Conservation (phyloP, 768 basidiomycete genomes). For the Hydnomerulius pinastri region DNA sequence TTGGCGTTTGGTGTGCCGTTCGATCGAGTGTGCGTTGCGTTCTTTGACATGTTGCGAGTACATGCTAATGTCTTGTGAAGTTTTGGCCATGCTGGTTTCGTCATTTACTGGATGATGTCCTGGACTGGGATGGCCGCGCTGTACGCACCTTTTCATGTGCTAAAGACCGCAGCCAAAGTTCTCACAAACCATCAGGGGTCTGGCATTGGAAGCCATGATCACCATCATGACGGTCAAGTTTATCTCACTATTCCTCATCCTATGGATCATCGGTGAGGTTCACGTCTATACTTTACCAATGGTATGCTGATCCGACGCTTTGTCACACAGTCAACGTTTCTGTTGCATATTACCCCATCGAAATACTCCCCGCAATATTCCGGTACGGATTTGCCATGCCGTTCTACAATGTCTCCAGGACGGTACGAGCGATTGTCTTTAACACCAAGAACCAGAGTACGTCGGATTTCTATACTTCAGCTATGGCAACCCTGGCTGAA, state of each 20-base stretch:
- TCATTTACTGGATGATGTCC: conserved; percentile 70
- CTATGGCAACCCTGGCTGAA: not conserved
- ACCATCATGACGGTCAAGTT: conserved; percentile 54
- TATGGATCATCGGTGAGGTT: conserved; percentile 61
- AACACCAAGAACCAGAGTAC: conserved; percentile 59
- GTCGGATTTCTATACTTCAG: conserved; percentile 20
- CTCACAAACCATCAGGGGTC: conserved; percentile 44
- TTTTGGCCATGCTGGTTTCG: conserved; percentile 53
- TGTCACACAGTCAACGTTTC: conserved; percentile 57
- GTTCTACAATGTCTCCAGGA: conserved; percentile 69
- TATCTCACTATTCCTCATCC: conserved; percentile 60
- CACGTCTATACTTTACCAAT: not conserved
- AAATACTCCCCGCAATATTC: conserved; percentile 56
- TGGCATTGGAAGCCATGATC: conserved; percentile 61
- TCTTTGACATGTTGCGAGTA: not conserved
- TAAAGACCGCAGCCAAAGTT: not conserved
- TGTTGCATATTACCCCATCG: conserved; percentile 57
- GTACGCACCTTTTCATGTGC: conserved; percentile 33
- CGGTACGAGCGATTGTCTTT: conserved; percentile 65
- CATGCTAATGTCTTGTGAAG: conserved; percentile 20
- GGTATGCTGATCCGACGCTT: not conserved
- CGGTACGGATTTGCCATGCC: conserved; percentile 71
- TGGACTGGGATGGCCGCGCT: conserved; percentile 58
- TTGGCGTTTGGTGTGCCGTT: conserved; percentile 63
- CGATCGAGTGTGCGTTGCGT: conserved; percentile 40